Evolutionary conservation across 164 flowering plant genomes (phyloP).

Genomic region (Warburgia ugandensis): DNA sequence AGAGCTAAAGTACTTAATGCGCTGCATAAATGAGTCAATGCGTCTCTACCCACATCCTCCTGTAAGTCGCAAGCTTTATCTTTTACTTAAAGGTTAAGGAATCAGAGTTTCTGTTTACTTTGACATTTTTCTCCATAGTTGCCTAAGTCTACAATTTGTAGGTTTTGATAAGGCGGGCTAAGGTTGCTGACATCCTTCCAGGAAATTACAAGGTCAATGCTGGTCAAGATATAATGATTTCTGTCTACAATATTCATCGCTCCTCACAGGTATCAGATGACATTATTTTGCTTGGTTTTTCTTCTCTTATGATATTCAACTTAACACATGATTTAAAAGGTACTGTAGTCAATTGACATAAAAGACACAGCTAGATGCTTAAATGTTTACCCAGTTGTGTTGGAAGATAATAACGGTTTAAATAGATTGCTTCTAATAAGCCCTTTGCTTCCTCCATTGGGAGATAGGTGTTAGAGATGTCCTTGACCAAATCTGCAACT

Average conservation of each 20-base stretch:
- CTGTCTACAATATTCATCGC: slow-evolving; percentile 89
- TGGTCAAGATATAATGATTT: slow-evolving; percentile 96
- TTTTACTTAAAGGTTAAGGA: background rate
- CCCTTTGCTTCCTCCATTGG: too few relatives aligned
- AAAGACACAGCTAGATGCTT: too few relatives aligned
- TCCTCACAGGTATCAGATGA: slow-evolving; percentile 78
- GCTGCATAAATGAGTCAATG: slow-evolving; percentile 83
- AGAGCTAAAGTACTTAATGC: slow-evolving; percentile 66
- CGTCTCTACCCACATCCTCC: slow-evolving; percentile 98
- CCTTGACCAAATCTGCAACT: too few relatives aligned
- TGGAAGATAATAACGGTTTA: too few relatives aligned
- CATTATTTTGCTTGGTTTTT: background rate
- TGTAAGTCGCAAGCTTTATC: slow-evolving; percentile 35
- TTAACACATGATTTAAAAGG: too few relatives aligned
- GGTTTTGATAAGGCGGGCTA: slow-evolving; percentile 90
- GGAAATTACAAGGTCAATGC: slow-evolving; percentile 79
- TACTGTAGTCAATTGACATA: too few relatives aligned
- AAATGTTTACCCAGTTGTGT: too few relatives aligned
- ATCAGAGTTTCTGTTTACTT: background rate
- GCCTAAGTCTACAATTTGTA: slow-evolving; percentile 13
- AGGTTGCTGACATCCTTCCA: slow-evolving; percentile 71
- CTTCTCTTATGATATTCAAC: too few relatives aligned
- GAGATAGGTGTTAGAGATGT: too few relatives aligned
- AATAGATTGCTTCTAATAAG: too few relatives aligned
- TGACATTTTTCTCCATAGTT: background rate